Evolutionary conservation across 2,329 filamentous ascomycete species (phyloP), one percentile per base, ranked within the genome.

Genomic region (Fusarium tricinctum): DNA sequence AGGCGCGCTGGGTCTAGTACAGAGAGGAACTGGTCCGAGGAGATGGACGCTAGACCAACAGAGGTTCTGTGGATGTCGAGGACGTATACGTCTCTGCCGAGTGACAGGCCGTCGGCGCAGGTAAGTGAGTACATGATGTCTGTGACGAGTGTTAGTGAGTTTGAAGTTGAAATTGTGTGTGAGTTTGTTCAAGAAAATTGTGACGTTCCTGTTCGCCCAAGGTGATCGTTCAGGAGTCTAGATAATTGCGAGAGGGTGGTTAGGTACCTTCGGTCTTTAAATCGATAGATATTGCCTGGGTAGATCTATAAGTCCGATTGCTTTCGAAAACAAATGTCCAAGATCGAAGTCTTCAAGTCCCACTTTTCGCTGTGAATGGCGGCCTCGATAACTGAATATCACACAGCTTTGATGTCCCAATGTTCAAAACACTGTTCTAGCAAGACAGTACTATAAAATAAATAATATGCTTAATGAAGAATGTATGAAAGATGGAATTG

Each of bases 21-120:
- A 28, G 87, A 85, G 20, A 94, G 81, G n/a, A 83, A 85, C 78
- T 92, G 88, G 79, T 93, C 90, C 1, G 91, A 92, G 5, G 89
- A 86, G 58, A 91, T 91, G 17, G 87, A 84, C 3, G 87, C 88
- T 40, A 92, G 82, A 7, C 84, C 82, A 3, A 79, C 75, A 1
- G 80, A 70, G 6, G 85, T 80, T n/a, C 85, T 82, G 26, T 85
- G 79, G 52, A 91, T 80, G 61, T 88, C 84, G 49, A 89, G 84
- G 33, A 90, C 84, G 75, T 90, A 91, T 51, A 84, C 80, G 44
- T 84, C 83, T 48, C 60, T 63, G 28, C 73, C 70, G 64, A 78
- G 74, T 69, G 59, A 68, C 66, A 78, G 72, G 32, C 66, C 59
- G 51, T 79, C 78, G 55, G 74, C 55, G 61, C 74, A 75, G 60